phyloP scores from a whole-genome alignment of 1,139 yeast genomes.

The Taphrina wiesneri region DNA sequence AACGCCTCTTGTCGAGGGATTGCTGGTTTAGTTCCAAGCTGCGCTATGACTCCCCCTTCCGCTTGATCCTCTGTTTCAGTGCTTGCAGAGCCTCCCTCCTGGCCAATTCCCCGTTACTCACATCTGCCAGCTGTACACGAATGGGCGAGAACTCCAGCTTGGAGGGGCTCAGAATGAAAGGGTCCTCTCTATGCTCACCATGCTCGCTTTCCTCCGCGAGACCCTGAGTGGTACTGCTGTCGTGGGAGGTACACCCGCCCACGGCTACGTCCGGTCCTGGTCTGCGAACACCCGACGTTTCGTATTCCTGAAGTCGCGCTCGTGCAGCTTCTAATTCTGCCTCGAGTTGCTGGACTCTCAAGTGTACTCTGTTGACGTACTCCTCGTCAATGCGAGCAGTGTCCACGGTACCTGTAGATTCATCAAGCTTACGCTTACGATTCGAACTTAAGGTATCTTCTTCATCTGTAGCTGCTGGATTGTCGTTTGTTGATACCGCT shows the following conservation, averaged over 20 bases:
- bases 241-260: background rate
- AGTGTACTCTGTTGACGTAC: background rate
- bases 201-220: background rate
- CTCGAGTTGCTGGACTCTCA: constrained; percentile 1
- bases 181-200: background rate
- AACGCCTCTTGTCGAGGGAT: too few species aligned
- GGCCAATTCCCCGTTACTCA: constrained; percentile 17
- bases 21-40: too few species aligned
- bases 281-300: background rate
- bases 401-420: background rate
- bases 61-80: constrained; percentile 10
- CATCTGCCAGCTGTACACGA: constrained; percentile 6
- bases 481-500: background rate
- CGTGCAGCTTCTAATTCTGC: constrained; percentile 15
- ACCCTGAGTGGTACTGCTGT: background rate
- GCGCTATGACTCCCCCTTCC: background rate
- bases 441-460: background rate
- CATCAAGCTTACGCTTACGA: background rate
- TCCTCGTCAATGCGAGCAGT: constrained; percentile 3
- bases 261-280: background rate
- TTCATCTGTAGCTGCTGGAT: background rate
- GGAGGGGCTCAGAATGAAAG: constrained; percentile 4
- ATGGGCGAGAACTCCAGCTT: constrained; percentile 12
- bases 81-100: constrained; percentile 6
- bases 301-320: constrained; percentile 8